phyloP scores from a whole-genome alignment of 345 rosid species.

The Aquilaria sinensis region DNA sequence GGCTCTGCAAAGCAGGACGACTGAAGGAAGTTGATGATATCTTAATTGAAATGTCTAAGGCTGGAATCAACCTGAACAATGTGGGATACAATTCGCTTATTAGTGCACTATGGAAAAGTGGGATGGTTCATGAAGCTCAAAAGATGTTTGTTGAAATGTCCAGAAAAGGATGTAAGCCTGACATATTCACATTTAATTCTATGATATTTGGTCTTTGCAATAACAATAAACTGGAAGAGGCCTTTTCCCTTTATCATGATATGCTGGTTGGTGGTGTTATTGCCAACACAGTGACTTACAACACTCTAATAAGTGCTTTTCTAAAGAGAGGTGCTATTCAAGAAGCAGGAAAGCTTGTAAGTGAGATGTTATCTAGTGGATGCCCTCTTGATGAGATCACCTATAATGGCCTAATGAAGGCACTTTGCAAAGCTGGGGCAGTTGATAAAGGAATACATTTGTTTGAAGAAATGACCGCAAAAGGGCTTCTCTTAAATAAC shows the following conservation, averaged over 20 bases:
- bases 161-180: conserved; percentile 71
- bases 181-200: conserved; percentile 71
- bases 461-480: conserved; percentile 73
- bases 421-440: conserved; percentile 59
- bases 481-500: conserved; percentile 46
- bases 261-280: conserved; percentile 77
- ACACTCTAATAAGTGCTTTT: conserved; percentile 57
- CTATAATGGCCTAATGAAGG: conserved; percentile 67
- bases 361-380: conserved; percentile 77
- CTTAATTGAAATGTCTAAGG: conserved; percentile 43
- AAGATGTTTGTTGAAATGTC: conserved; percentile 56
- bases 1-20: conserved; percentile 60
- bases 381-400: conserved; percentile 65
- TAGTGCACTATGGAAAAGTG: conserved; percentile 52
- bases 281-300: conserved; percentile 80
- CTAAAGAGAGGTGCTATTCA: conserved; percentile 49
- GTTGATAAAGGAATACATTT: conserved; percentile 58
- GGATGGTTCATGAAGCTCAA: conserved; percentile 46
- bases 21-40: conserved; percentile 42
- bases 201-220: conserved; percentile 69
- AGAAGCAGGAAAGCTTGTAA: conserved; percentile 71
- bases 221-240: conserved; percentile 45
- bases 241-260: conserved; percentile 49
- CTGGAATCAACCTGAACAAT: conserved; percentile 58
- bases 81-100: conserved; percentile 70